A percentile compares a stretch with the other conserved stretches of the same genome.
These are phyloP conservation scores for Salvia hispanica DNA, from an alignment of 257 asterid species.

Conservation along the genomic window DNA sequence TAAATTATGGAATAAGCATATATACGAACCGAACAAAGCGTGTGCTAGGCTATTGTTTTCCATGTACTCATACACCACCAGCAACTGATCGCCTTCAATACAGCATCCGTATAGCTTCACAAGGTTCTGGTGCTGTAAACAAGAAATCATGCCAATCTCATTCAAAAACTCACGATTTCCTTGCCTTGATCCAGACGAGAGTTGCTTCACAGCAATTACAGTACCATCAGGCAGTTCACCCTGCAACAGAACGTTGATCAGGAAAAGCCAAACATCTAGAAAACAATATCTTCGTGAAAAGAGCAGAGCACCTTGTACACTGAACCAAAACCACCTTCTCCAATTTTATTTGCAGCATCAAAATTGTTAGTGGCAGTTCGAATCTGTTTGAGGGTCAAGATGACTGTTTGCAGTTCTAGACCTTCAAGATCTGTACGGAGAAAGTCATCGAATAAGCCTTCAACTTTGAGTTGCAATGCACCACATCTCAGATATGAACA, in stretches of 20 bases:
- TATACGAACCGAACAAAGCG: slow-evolving; percentile 61
- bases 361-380: slow-evolving; percentile 86
- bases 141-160: slow-evolving; percentile 86
- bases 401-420: slow-evolving; percentile 61
- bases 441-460: slow-evolving; percentile 18
- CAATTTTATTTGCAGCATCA: slow-evolving; percentile 68
- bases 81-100: slow-evolving; percentile 77
- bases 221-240: slow-evolving; percentile 74
- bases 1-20: slow-evolving; percentile 6
- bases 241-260: slow-evolving; percentile 44
- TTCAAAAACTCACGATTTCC: slow-evolving; percentile 83
- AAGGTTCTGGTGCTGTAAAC: slow-evolving; percentile 79
- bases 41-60: slow-evolving; percentile 86
- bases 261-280: not conserved
- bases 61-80: slow-evolving; percentile 81
- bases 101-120: slow-evolving; percentile 88
- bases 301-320: slow-evolving; percentile 67
- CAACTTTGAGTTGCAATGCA: not conserved
- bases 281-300: not conserved
- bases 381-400: slow-evolving; percentile 74
- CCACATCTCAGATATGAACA: not conserved
- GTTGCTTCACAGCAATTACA: slow-evolving; percentile 79
- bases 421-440: slow-evolving; percentile 61
- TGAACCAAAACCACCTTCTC: slow-evolving; percentile 97
- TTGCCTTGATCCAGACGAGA: slow-evolving; percentile 77